Conservation (phyloP, 129 eudicot genomes). For the Flaveria brownii region DNA sequence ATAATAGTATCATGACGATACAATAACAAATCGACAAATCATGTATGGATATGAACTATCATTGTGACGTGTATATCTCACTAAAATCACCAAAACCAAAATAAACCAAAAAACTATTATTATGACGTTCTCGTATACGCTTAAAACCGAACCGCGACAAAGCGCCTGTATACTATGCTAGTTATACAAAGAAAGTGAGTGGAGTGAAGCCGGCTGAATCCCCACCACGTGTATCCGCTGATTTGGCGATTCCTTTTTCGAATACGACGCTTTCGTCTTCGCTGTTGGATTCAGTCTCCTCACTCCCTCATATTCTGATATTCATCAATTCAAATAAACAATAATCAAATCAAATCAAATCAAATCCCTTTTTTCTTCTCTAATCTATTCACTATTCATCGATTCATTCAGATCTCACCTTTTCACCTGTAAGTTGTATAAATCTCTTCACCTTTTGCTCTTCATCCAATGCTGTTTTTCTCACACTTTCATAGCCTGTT, state of each 20-base stretch:
- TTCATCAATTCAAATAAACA: not conserved
- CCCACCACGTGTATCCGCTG: slow-evolving; percentile 40
- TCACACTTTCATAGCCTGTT: not conserved
- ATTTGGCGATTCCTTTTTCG: slow-evolving; percentile 32
- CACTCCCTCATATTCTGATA: not conserved
- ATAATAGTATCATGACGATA: too few species aligned
- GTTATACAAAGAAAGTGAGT: too few species aligned
- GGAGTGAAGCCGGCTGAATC: slow-evolving; percentile 26
- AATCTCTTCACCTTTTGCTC: slow-evolving; percentile 8
- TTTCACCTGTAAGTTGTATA: slow-evolving; percentile 24
- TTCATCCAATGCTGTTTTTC: not conserved
- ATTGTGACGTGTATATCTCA: too few species aligned
- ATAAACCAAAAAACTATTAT: too few species aligned
- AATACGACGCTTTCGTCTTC: slow-evolving; percentile 24
- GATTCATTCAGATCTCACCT: slow-evolving; percentile 29
- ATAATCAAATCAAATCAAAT: too few species aligned
- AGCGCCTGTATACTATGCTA: too few species aligned
- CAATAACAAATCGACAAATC: too few species aligned
- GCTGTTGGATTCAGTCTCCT: slow-evolving; percentile 17
- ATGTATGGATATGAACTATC: too few species aligned
- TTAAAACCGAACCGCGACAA: too few species aligned
- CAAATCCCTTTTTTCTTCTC: not conserved
- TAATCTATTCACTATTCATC: not conserved
- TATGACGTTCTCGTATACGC: too few species aligned
- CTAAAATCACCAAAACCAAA: too few species aligned